Percentiles rank a stretch among this genome's conserved stretches.
Conservation (phyloP, 2,329 filamentous ascomycete species). For the Fusarium poae region DNA sequence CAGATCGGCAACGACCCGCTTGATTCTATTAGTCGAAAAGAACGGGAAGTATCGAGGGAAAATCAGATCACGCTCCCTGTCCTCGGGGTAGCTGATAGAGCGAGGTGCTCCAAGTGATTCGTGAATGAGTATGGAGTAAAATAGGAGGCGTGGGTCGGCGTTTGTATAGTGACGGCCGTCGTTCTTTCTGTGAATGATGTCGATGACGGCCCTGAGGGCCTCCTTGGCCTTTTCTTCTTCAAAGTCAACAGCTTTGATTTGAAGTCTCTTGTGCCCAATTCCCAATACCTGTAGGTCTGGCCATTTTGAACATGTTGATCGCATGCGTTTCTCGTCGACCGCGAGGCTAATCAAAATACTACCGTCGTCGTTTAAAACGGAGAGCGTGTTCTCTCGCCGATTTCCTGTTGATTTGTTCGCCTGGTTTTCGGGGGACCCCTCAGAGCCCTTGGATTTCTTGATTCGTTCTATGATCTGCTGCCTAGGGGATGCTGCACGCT, state of each 20-base stretch:
- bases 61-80: background rate
- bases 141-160: slow-evolving; percentile 23
- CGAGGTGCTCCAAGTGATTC: slow-evolving; percentile 21
- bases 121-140: slow-evolving; percentile 29
- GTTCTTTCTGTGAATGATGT: slow-evolving; percentile 16
- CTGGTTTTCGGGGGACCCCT: background rate
- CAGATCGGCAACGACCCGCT: slow-evolving; percentile 1
- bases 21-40: slow-evolving; percentile 3
- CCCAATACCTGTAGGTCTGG: background rate
- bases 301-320: slow-evolving; percentile 14
- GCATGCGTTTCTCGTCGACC: slow-evolving; percentile 17
- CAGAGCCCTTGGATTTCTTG: background rate
- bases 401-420: background rate
- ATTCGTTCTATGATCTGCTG: background rate
- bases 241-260: slow-evolving; percentile 1
- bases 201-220: slow-evolving; percentile 18
- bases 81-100: background rate
- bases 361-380: background rate
- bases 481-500: background rate
- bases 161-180: background rate
- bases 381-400: background rate
- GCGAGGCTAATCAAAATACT: background rate
- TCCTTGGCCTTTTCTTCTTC: background rate
- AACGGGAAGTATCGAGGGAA: background rate
- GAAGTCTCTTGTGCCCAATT: background rate